Evolutionary conservation across 2,329 filamentous ascomycete genomes (phyloP), one percentile per base, ranked within the genome.

Genomic region (Beauveria caledonica): DNA sequence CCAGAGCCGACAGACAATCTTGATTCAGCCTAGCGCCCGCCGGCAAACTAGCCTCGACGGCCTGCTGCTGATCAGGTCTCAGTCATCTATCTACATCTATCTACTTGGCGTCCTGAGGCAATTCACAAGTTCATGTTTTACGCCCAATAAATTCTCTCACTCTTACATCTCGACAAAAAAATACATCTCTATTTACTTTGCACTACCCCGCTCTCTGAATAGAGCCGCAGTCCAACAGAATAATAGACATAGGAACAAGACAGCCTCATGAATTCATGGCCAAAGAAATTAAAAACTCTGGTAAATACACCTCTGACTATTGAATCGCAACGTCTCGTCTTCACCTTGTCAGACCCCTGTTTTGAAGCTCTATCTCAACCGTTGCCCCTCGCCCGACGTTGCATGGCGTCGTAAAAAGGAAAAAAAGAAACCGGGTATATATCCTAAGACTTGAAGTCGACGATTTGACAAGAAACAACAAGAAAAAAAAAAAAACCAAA

Each of bases 381-480:
- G 33, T 56, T 13, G n/a, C n/a, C 23, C 27, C 17, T 27, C 21
- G 17, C 42, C 36, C 10, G 25, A 48, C 44, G 15, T 36, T 42
- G 17, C 55, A 58, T 58, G 23, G 17, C 55, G 17, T 58, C 54
- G 10, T 57, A 13, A 44, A 42, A n/a, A 48, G 21, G 25, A 46
- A 46, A 46, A 54, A 55, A 46, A 45, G 6, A 45, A 57, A 54
- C 60, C 25, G 60, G 60, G 60, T 62, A 62, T 62, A 62, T 62
- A 62, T 63, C 65, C 64, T 64, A 52, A 57, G 44, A 36, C 62
- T 44, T 55, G 48, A 67, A 62, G 27, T 33, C 40, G 13, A 17
- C 33, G 40, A 54, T 42, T 36, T 45, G 57, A 42, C 36, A 58
- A 51, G 10, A 42, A 50, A 40, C 33, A 61, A 21, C 29, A 25